Base-by-base conservation (phyloP, 2,329 filamentous ascomycete species). In the Grosmannia clavigera region DNA sequence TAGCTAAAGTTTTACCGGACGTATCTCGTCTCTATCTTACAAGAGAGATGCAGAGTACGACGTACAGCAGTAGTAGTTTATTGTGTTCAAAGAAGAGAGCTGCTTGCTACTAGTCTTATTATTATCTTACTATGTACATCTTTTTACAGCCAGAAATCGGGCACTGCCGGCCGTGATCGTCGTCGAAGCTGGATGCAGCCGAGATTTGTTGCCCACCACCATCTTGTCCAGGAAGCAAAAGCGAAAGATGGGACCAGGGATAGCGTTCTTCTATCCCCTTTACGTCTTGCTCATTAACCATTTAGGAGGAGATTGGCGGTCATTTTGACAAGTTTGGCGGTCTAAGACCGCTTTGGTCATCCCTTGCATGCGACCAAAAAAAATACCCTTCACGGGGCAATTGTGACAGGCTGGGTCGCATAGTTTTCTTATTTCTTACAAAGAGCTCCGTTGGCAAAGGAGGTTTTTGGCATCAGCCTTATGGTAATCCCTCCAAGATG, bases 151-250 rank as follows among this genome's bases (percentile, higher is more conserved):
- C 35, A 60, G 33, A 27, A 19, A 55, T 55, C 55, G 48, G 55
- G 50, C 50, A 58, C 59, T 60, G 55, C 59, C 51, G 55, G 33
- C 43, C 55, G 48, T 43, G 58, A 58, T 62, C 58, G 61, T 59
- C 60, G 48, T 38, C 52, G 25, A 54, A 55, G 52, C 52, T 38
- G 52, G 52, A 40, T 55, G 54, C 16, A 56, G 54, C 54, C 54
- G 54, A 56, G 54, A 56, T 56, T 46, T 56, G 19, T 33, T 43
- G 19, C 40, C 11, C 53, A 22, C 31, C 51, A n/a, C 59, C 59
- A 54, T 27, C 55, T 56, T 57, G 6, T n/a, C 11, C n/a, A 52
- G 19, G 27, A 33, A 31, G 51, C 51, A 54, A 54, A 54, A n/a
- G 10, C 40, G 40, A 35, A 19, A 2, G 27, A 54, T 35, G 31